phyloP scores from a whole-genome alignment of 129 eudicot genomes.

The Lactuca sativa region DNA sequence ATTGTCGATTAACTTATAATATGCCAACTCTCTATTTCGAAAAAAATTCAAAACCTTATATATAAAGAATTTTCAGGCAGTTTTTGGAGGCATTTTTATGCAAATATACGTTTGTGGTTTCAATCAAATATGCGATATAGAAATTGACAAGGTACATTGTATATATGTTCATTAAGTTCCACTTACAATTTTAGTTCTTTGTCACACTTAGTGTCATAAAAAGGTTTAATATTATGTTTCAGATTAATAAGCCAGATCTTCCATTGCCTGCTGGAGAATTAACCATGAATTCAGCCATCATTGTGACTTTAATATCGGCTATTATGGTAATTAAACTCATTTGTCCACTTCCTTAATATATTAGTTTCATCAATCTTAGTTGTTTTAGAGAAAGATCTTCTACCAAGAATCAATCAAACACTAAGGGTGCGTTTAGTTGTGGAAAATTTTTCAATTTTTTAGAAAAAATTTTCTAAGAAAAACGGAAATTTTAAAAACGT shows the following conservation, averaged over 20 bases:
- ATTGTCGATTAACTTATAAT: not conserved
- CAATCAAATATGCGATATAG: constrained; percentile 39
- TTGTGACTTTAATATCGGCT: constrained; percentile 27
- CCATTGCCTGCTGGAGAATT: constrained; percentile 35
- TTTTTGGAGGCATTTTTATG: constrained; percentile 33
- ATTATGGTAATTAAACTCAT: constrained; percentile 17
- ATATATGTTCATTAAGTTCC: not conserved
- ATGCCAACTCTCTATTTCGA: not conserved
- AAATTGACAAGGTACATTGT: constrained; percentile 34
- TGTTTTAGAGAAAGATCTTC: not conserved
- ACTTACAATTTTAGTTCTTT: not conserved
- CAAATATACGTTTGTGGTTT: constrained; percentile 40
- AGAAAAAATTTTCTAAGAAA: no score
- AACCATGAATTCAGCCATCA: constrained; percentile 30
- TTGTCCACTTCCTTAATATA: no score
- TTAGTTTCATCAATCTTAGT: not conserved
- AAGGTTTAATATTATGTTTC: constrained; percentile 2
- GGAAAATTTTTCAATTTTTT: no score
- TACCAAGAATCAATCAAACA: not conserved
- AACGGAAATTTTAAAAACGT: no score
- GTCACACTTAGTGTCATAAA: not conserved
- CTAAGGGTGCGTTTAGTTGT: no score
- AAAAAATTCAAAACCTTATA: not conserved
- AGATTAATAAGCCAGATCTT: constrained; percentile 39
- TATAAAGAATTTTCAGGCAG: constrained; percentile 20